Percentiles rank a stretch among this genome's conserved stretches.
Conservation (phyloP, 2,329 filamentous ascomycete genomes). For the Fonsecaea pugnacius region DNA sequence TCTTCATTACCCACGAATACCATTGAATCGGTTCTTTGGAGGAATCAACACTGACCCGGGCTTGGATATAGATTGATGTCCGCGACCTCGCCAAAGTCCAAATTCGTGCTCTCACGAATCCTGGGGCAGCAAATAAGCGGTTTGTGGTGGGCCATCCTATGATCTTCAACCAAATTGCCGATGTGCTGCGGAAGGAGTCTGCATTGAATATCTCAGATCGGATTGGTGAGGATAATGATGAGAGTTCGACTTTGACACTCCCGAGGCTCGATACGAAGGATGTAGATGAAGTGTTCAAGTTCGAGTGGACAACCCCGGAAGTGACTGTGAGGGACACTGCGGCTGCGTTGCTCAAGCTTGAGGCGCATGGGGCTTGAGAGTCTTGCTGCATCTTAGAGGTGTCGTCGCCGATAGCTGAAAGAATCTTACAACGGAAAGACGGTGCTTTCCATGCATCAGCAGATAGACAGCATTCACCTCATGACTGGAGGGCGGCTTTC, state of each 20-base stretch:
- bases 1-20: neutral
- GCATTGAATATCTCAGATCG: slow-evolving; percentile 9
- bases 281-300: slow-evolving; percentile 23
- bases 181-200: slow-evolving; percentile 11
- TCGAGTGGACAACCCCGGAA: slow-evolving; percentile 19
- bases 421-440: neutral
- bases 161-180: slow-evolving; percentile 30
- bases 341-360: slow-evolving; percentile 18
- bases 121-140: slow-evolving; percentile 50
- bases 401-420: neutral
- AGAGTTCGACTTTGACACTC: slow-evolving; percentile 18
- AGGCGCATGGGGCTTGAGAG: slow-evolving; percentile 13
- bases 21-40: neutral
- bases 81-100: slow-evolving; percentile 55
- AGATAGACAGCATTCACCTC: slow-evolving; percentile 63
- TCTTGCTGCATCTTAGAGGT: neutral
- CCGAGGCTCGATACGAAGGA: slow-evolving; percentile 24
- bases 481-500: slow-evolving; percentile 89
- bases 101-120: slow-evolving; percentile 51
- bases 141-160: slow-evolving; percentile 45
- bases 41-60: slow-evolving; percentile 49
- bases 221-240: slow-evolving; percentile 26
- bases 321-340: slow-evolving; percentile 20
- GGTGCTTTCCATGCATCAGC: neutral
- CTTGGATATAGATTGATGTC: slow-evolving; percentile 60